Percentiles rank a stretch among this genome's conserved stretches.
phyloP scores from a whole-genome alignment of 179 eudicot species.

The Dionaea muscipula region DNA sequence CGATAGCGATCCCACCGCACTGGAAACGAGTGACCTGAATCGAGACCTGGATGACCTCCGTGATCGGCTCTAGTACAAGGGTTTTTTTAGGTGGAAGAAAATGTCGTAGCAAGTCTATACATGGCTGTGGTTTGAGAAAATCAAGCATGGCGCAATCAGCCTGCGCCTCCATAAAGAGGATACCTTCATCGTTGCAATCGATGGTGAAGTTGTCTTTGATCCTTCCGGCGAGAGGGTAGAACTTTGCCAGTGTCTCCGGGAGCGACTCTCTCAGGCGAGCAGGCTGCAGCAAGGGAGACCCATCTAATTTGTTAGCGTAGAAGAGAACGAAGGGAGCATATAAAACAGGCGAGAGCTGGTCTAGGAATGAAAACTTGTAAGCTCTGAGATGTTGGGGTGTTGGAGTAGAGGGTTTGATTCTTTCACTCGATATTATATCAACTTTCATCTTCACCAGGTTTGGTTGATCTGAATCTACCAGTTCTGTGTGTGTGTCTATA shows the following conservation, averaged over 20 bases:
- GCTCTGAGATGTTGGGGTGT: slow-evolving; percentile 5
- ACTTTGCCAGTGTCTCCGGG: slow-evolving; percentile 2
- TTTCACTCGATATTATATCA: not conserved
- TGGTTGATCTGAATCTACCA: no score
- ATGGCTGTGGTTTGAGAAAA: slow-evolving; percentile 6
- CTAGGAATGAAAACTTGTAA: slow-evolving; percentile 8
- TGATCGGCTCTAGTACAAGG: not conserved
- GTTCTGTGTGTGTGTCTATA: no score
- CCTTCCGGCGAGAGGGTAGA: slow-evolving; percentile 19
- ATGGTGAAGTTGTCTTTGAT: slow-evolving; percentile 12
- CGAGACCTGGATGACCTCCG: not conserved
- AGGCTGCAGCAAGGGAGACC: not conserved
- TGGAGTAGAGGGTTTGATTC: slow-evolving; percentile 15
- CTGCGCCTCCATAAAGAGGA: slow-evolving; percentile 15
- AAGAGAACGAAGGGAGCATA: slow-evolving; percentile 11
- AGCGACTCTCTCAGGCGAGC: slow-evolving; percentile 6
- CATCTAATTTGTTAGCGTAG: slow-evolving; percentile 6
- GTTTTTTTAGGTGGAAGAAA: slow-evolving; percentile 13
- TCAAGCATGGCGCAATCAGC: slow-evolving; percentile 8
- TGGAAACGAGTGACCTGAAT: slow-evolving; percentile 3
- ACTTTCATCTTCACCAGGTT: not conserved
- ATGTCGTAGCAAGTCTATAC: not conserved
- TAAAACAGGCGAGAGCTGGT: slow-evolving; percentile 2
- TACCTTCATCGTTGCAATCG: slow-evolving; percentile 26
- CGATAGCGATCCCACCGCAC: slow-evolving; percentile 11